Evolutionary conservation across 129 eudicot genomes (phyloP).

Genomic region (Flaveria sonorensis): DNA sequence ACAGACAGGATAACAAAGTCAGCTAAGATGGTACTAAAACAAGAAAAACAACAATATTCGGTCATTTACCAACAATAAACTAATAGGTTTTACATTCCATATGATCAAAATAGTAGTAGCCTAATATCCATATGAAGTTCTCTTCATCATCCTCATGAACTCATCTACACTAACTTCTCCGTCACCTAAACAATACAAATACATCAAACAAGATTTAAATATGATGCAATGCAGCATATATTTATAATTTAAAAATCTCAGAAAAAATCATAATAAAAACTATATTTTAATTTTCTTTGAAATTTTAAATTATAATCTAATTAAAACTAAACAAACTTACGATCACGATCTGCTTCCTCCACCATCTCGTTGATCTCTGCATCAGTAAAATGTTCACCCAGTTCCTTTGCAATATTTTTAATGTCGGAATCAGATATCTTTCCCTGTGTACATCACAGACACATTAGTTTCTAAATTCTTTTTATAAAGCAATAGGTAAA

Average conservation of each 20-base stretch:
- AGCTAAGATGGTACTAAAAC: not conserved
- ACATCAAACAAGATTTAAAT: not conserved
- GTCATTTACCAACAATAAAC: not conserved
- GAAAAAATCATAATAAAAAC: not conserved
- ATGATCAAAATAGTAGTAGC: slow-evolving; percentile 2
- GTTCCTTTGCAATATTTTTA: slow-evolving; percentile 72
- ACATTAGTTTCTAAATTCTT: not conserved
- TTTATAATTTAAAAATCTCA: not conserved
- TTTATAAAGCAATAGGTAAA: not conserved
- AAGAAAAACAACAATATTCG: not conserved
- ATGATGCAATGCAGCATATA: not conserved
- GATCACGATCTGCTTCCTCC: slow-evolving; percentile 89
- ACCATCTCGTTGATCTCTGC: slow-evolving; percentile 83
- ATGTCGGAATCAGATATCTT: slow-evolving; percentile 77
- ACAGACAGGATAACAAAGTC: not conserved
- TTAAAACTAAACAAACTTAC: slow-evolving; percentile 47
- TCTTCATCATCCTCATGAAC: slow-evolving; percentile 94
- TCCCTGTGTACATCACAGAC: slow-evolving; percentile 48
- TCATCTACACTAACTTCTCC: slow-evolving; percentile 84
- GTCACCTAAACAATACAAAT: slow-evolving; percentile 53
- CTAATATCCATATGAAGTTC: slow-evolving; percentile 73
- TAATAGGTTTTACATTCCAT: slow-evolving; percentile 10
- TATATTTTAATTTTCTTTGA: not conserved
- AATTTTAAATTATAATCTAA: no score
- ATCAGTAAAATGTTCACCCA: slow-evolving; percentile 76